Conservation (phyloP, 1,139 yeast species). For the Nadsonia commutata region DNA sequence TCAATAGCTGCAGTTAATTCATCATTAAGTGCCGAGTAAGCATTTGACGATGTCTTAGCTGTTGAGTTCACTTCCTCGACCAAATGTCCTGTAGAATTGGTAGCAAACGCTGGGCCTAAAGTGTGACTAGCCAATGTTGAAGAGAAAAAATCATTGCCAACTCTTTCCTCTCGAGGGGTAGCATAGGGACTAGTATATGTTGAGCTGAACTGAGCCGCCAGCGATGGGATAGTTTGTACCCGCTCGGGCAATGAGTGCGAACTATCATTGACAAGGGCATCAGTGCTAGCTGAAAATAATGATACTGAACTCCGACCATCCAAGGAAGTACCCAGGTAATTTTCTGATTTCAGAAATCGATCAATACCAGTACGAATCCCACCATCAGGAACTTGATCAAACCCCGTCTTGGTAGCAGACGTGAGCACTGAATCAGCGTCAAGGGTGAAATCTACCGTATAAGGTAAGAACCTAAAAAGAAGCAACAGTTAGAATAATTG, state of each 20-base stretch:
- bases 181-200: neutral
- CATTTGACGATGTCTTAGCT: neutral
- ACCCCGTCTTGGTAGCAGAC: too few species aligned
- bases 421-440: slow-evolving; percentile 18
- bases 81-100: neutral
- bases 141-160: neutral
- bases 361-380: too few species aligned
- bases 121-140: neutral
- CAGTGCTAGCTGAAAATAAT: too few species aligned
- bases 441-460: slow-evolving; percentile 57
- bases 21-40: neutral
- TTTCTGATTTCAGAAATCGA: too few species aligned
- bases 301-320: too few species aligned
- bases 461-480: slow-evolving; percentile 43
- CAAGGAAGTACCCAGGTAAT: too few species aligned
- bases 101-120: neutral
- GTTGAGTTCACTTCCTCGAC: neutral
- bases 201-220: neutral
- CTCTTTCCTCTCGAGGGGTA: neutral
- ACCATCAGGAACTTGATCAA: too few species aligned
- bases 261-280: too few species aligned
- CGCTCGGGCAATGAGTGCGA: too few species aligned
- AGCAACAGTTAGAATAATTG: neutral
- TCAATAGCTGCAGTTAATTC: neutral
- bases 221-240: too few species aligned